Conservation (phyloP, 306 rosid species). For the Gillenia trifoliata region DNA sequence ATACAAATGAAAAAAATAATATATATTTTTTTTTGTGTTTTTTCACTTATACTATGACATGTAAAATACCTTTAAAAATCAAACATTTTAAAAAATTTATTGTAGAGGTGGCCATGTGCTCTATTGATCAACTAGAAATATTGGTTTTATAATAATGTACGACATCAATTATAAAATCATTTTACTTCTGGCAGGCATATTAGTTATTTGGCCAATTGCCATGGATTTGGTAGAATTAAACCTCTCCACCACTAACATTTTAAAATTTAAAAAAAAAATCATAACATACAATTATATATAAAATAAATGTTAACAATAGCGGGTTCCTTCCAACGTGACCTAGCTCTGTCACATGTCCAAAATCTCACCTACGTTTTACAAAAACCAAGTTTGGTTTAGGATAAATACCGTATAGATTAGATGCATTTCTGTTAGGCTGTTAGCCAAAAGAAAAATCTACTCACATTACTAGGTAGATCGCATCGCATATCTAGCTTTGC, state of each 20-base stretch:
- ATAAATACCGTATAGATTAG: too few species aligned
- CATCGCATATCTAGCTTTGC: background rate
- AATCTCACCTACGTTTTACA: background rate
- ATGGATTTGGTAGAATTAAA: constrained; percentile 7
- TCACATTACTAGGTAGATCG: background rate
- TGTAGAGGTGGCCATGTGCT: background rate
- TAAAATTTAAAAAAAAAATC: background rate
- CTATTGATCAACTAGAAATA: background rate
- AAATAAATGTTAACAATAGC: background rate
- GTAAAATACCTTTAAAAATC: too few species aligned
- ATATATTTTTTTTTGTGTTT: too few species aligned
- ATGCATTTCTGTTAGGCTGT: background rate
- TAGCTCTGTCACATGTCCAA: background rate
- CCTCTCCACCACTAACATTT: constrained; percentile 4
- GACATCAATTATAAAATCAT: background rate
- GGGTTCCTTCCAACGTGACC: background rate
- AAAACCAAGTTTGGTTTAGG: background rate
- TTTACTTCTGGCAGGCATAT: background rate
- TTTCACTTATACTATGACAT: too few species aligned
- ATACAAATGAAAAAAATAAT: too few species aligned
- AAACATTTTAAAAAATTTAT: too few species aligned
- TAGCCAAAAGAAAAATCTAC: background rate
- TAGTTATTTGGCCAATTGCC: background rate
- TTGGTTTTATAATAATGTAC: background rate
- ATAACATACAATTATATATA: background rate